A percentile compares a stretch with the other conserved stretches of the same genome.
These are phyloP conservation scores for Lagenidium giganteum DNA, from an alignment of 352 stramenopile genomes.

Conservation along the genomic window DNA sequence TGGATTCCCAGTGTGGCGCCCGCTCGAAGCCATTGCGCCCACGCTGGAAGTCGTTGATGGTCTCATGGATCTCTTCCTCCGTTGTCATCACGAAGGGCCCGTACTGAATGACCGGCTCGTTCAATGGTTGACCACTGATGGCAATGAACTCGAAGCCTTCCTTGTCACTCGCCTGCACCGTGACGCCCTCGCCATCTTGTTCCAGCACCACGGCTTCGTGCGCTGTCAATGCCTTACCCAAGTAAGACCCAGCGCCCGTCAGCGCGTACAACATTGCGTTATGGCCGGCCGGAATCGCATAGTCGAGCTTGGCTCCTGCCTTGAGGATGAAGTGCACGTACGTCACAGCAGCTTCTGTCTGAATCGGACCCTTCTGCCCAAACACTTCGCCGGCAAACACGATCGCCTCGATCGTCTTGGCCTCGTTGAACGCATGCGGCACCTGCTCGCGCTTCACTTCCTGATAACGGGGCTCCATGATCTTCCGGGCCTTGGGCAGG, in stretches of 20 bases:
- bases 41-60: constrained; percentile 45
- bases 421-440: constrained; percentile 17
- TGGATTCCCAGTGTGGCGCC: constrained; percentile 42
- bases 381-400: constrained; percentile 33
- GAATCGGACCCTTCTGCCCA: constrained; percentile 19
- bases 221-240: constrained; percentile 16
- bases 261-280: constrained; percentile 31
- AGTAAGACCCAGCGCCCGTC: constrained; percentile 16
- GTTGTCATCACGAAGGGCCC: constrained; percentile 74
- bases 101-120: constrained; percentile 62
- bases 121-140: constrained; percentile 45
- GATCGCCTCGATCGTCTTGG: constrained; percentile 23
- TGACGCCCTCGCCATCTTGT: constrained; percentile 36
- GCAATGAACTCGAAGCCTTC: constrained; percentile 51
- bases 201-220: constrained; percentile 48
- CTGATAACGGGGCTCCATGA: constrained; percentile 31
- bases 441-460: constrained; percentile 23
- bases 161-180: constrained; percentile 24
- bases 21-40: constrained; percentile 67
- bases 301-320: constrained; percentile 14
- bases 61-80: constrained; percentile 43
- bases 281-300: constrained; percentile 18
- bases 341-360: constrained; percentile 20
- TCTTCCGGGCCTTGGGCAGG: constrained; percentile 22
- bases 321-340: constrained; percentile 36